A percentile compares a stretch with the other conserved stretches of the same genome.
Evolutionary conservation across 2,329 filamentous ascomycete species (phyloP).

Genomic region (Cadophora sp.): DNA sequence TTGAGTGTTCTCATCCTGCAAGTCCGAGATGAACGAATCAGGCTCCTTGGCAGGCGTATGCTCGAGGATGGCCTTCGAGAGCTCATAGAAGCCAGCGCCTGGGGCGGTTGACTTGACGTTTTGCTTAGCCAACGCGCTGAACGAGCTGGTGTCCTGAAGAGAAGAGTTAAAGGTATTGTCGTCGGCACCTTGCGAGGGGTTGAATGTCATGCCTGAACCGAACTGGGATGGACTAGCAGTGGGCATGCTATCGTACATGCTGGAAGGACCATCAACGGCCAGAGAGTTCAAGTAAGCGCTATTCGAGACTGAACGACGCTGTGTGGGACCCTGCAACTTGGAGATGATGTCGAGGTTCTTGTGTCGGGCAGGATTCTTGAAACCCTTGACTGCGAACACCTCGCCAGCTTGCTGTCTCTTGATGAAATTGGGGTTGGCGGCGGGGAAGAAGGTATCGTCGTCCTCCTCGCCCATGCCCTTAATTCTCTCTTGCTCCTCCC

Average conservation of each 20-base stretch:
- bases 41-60: slow-evolving; percentile 1
- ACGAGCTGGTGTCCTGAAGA: not conserved
- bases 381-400: not conserved
- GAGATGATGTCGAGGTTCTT: not conserved
- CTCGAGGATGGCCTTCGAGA: not conserved
- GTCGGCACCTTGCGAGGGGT: slow-evolving; percentile 1
- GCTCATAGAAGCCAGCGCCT: not conserved
- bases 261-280: not conserved
- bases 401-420: not conserved
- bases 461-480: slow-evolving; percentile 7
- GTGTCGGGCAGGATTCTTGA: not conserved
- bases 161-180: slow-evolving; percentile 5
- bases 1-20: not conserved
- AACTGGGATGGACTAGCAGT: not conserved
- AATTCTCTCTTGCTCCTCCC: slow-evolving; percentile 10
- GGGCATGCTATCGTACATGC: not conserved
- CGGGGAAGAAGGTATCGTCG: slow-evolving; percentile 10
- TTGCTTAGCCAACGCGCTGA: not conserved
- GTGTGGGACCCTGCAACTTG: not conserved
- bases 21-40: not conserved
- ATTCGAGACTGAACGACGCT: not conserved
- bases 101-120: not conserved
- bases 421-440: not conserved
- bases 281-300: slow-evolving; percentile 7
- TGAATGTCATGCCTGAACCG: not conserved